phyloP scores from a whole-genome alignment of 2,329 filamentous ascomycete species.

The Zymoseptoria crescenta region DNA sequence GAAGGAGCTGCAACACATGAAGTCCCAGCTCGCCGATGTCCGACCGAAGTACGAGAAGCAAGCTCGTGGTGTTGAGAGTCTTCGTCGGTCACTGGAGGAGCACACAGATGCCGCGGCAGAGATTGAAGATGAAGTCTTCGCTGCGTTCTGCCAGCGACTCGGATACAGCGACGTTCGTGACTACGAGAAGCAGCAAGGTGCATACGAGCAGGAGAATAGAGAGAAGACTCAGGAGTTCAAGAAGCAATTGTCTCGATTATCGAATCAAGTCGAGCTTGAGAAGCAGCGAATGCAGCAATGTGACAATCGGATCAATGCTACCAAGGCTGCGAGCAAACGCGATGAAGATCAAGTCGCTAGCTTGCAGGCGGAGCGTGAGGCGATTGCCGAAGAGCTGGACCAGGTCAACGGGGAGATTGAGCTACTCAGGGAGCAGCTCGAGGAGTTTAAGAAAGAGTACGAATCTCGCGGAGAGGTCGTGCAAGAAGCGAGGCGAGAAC shows the following conservation, averaged over 20 bases:
- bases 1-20: slow-evolving; percentile 67
- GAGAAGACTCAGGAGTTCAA: slow-evolving; percentile 83
- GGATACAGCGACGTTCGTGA: slow-evolving; percentile 85
- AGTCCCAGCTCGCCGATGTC: slow-evolving; percentile 65
- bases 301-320: slow-evolving; percentile 57
- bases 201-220: slow-evolving; percentile 79
- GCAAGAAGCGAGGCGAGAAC: slow-evolving; percentile 66
- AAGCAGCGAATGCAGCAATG: slow-evolving; percentile 66
- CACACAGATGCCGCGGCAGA: slow-evolving; percentile 60
- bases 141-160: slow-evolving; percentile 73
- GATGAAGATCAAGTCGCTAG: slow-evolving; percentile 61
- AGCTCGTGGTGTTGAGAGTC: slow-evolving; percentile 56
- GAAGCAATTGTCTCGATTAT: slow-evolving; percentile 60
- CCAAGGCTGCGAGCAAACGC: slow-evolving; percentile 59
- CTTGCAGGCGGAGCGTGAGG: slow-evolving; percentile 64
- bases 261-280: slow-evolving; percentile 55
- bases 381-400: slow-evolving; percentile 66
- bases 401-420: slow-evolving; percentile 69
- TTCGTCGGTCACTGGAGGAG: slow-evolving; percentile 49
- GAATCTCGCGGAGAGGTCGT: slow-evolving; percentile 66
- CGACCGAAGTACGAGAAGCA: slow-evolving; percentile 72
- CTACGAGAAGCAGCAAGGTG: slow-evolving; percentile 89
- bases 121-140: slow-evolving; percentile 84
- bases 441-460: slow-evolving; percentile 60
- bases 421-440: slow-evolving; percentile 62